A percentile compares a stretch with the other conserved stretches of the same genome.
Evolutionary conservation across 352 stramenopile species (phyloP).

Genomic region (Pythium plurisporium): DNA sequence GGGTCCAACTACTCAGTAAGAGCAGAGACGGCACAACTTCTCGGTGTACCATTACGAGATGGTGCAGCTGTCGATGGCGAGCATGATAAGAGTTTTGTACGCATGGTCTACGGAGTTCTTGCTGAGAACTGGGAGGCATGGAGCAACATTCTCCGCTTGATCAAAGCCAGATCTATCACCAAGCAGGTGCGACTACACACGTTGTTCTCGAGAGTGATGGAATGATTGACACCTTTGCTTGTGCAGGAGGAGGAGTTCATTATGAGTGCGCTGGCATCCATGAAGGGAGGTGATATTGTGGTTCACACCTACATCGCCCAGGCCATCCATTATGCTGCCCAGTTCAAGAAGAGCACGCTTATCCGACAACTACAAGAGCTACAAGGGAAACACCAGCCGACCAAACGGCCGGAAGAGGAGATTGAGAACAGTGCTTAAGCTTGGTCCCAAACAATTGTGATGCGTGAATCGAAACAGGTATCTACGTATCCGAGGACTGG

Average conservation of each 20-base stretch:
- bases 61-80: constrained; percentile 47
- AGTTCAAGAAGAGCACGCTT: constrained; percentile 70
- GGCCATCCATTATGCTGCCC: constrained; percentile 48
- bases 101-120: constrained; percentile 69
- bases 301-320: constrained; percentile 70
- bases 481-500: not conserved
- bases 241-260: constrained; percentile 76
- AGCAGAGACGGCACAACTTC: constrained; percentile 64
- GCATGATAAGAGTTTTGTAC: constrained; percentile 54
- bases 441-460: not conserved
- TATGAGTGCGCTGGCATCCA: constrained; percentile 56
- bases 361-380: constrained; percentile 44
- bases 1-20: constrained; percentile 78
- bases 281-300: constrained; percentile 60
- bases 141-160: constrained; percentile 78
- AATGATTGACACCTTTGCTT: not conserved
- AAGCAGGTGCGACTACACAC: constrained; percentile 71
- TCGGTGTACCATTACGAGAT: constrained; percentile 75
- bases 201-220: not conserved
- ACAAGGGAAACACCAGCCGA: not conserved
- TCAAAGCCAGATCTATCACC: constrained; percentile 63
- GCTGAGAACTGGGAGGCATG: constrained; percentile 82
- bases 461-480: not conserved
- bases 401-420: not conserved
- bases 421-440: not conserved